phyloP scores from a whole-genome alignment of 2,329 filamentous ascomycete species.

The Pseudodiploospora longispora region DNA sequence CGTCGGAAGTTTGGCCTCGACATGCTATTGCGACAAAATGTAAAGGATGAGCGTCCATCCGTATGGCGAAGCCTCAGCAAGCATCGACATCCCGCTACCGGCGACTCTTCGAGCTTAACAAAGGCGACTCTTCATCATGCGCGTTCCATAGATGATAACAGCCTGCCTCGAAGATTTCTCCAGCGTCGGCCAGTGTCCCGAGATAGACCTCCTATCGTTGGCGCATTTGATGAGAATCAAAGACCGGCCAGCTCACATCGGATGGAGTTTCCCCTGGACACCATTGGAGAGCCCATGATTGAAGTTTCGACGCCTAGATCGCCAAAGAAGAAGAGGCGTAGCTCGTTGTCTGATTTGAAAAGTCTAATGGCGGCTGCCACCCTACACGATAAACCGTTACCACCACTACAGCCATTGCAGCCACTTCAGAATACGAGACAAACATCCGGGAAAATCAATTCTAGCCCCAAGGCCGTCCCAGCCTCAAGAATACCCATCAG shows the following conservation, averaged over 20 bases:
- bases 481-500: conserved; percentile 47
- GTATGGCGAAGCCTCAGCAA: conserved; percentile 89
- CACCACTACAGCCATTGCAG: conserved; percentile 41
- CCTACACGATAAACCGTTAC: conserved; percentile 36
- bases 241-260: conserved; percentile 51
- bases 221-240: conserved; percentile 52
- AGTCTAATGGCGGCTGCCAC: conserved; percentile 56
- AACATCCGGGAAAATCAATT: conserved; percentile 50
- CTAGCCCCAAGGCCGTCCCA: conserved; percentile 35
- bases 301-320: conserved; percentile 31
- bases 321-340: conserved; percentile 74
- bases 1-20: conserved; percentile 78
- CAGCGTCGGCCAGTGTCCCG: conserved; percentile 45
- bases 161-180: conserved; percentile 29
- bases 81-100: conserved; percentile 53
- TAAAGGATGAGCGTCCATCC: conserved; percentile 67
- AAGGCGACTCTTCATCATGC: conserved; percentile 62
- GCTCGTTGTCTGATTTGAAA: conserved; percentile 82
- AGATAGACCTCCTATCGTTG: conserved; percentile 52
- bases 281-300: conserved; percentile 49
- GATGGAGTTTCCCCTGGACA: conserved; percentile 47
- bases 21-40: conserved; percentile 67
- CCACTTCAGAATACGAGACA: conserved; percentile 45
- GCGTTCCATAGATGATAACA: conserved; percentile 66
- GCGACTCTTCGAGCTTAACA: conserved; percentile 56